A percentile compares a stretch with the other conserved stretches of the same genome.
Evolutionary conservation across 306 rosid species (phyloP).

Genomic region (Malus sylvestris): DNA sequence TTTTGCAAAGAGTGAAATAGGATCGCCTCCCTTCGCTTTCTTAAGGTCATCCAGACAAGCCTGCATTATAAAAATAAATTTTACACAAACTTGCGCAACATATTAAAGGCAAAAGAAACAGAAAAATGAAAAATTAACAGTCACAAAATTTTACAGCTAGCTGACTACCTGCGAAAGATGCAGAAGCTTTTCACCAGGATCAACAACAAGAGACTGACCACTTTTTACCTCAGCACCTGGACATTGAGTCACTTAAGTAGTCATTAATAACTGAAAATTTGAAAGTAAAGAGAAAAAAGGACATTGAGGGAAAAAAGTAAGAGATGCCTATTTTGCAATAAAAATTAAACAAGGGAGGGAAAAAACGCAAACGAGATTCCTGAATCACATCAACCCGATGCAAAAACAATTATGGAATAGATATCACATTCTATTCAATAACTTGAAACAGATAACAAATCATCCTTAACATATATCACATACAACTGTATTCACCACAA

Average conservation of each 20-base stretch:
- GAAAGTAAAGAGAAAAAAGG: neutral
- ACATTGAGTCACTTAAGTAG: neutral
- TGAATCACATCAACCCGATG: neutral
- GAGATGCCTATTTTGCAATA: neutral
- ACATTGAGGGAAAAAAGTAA: too few relatives aligned
- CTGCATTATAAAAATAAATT: slow-evolving; percentile 22
- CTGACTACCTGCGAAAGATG: slow-evolving; percentile 48
- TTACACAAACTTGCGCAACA: neutral
- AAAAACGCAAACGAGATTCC: neutral
- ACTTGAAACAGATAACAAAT: neutral
- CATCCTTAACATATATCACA: neutral
- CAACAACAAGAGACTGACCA: slow-evolving; percentile 37
- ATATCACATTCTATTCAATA: neutral
- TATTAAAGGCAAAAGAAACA: neutral
- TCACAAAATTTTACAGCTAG: neutral
- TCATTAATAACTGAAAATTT: neutral
- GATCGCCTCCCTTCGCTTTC: slow-evolving; percentile 46
- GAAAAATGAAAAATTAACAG: neutral
- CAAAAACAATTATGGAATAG: neutral
- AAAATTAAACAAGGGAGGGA: neutral
- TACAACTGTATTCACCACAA: neutral
- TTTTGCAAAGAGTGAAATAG: slow-evolving; percentile 43
- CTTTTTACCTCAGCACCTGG: slow-evolving; percentile 47
- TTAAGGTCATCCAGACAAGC: slow-evolving; percentile 52
- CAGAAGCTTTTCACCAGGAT: slow-evolving; percentile 24